These are phyloP conservation scores for Wallacemonas sp. DNA, from an alignment of 208 protist species.

Conservation along the genomic window DNA sequence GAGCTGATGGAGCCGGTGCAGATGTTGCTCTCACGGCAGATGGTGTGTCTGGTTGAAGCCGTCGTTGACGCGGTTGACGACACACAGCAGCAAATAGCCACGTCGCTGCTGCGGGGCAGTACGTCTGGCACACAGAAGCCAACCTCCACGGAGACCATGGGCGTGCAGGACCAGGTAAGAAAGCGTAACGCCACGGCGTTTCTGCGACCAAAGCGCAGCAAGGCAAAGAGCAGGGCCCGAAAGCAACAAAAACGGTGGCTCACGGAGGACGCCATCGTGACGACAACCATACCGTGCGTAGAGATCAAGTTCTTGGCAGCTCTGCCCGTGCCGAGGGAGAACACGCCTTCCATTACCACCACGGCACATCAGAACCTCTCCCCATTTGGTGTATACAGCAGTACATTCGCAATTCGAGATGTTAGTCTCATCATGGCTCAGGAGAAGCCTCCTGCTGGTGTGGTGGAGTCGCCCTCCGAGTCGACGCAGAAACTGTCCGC, in stretches of 20 bases:
- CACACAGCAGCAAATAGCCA: slow-evolving; percentile 1
- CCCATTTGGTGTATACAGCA: slow-evolving; percentile 64
- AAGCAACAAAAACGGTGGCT: slow-evolving; percentile 82
- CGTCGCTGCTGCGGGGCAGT: slow-evolving; percentile 15
- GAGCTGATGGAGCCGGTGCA: slow-evolving; percentile 60
- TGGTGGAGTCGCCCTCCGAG: slow-evolving; percentile 29
- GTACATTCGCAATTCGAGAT: slow-evolving; percentile 40
- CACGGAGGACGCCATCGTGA: slow-evolving; percentile 68
- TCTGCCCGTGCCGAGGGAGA: slow-evolving; percentile 52
- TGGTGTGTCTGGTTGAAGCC: slow-evolving; percentile 24
- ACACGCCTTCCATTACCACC: slow-evolving; percentile 11
- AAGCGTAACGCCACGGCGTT: slow-evolving; percentile 3
- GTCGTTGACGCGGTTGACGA: slow-evolving; percentile 21
- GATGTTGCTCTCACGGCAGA: slow-evolving; percentile 54
- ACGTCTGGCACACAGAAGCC: slow-evolving; percentile 8
- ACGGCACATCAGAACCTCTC: too few species aligned
- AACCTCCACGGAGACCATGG: slow-evolving; percentile 4
- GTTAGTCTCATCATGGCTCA: slow-evolving; percentile 56
- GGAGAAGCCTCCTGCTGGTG: slow-evolving; percentile 52
- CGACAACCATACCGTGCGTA: slow-evolving; percentile 55
- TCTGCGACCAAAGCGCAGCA: slow-evolving; percentile 18
- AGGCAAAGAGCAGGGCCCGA: slow-evolving; percentile 49
- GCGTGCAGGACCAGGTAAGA: slow-evolving; percentile 10
- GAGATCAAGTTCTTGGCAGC: slow-evolving; percentile 69
- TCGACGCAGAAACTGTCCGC: slow-evolving; percentile 31